Evolutionary conservation across 768 basidiomycete species (phyloP).

Genomic region (Boletus reticuloceps): DNA sequence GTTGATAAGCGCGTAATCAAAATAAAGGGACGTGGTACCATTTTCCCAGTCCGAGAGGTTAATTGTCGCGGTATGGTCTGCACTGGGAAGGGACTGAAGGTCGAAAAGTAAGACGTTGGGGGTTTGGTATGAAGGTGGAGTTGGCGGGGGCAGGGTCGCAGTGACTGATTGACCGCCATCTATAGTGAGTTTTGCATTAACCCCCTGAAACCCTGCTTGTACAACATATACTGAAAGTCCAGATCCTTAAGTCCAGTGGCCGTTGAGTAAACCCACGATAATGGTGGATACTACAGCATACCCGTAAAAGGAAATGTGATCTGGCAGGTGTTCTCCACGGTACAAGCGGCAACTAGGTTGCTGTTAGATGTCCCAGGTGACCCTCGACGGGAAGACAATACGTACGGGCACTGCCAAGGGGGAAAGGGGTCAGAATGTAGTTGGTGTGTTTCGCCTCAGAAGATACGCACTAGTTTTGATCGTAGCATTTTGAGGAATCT

Average conservation of each 20-base stretch:
- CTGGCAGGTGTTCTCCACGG: neutral
- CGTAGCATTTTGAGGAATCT: conserved; percentile 14
- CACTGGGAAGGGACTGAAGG: conserved; percentile 7
- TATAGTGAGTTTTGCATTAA: conserved; percentile 8
- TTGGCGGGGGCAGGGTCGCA: conserved; percentile 5
- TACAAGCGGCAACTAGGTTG: conserved; percentile 7
- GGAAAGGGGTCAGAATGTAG: neutral
- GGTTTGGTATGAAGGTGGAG: conserved; percentile 9
- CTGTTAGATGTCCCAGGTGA: neutral
- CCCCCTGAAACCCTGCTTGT: conserved; percentile 11
- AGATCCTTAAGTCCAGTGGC: conserved; percentile 8
- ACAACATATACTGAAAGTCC: conserved; percentile 15
- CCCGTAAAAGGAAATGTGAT: conserved; percentile 17
- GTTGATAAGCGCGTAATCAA: conserved; percentile 16
- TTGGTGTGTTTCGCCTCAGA: no score
- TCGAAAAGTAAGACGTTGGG: conserved; percentile 16
- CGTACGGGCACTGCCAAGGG: conserved; percentile 9
- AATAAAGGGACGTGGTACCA: conserved; percentile 5
- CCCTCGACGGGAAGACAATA: neutral
- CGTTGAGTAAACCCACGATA: neutral
- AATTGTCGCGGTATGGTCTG: conserved; percentile 9
- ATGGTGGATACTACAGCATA: neutral
- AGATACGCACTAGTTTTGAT: conserved; percentile 13
- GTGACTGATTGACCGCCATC: conserved; percentile 2
- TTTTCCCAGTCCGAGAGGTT: conserved; percentile 9